These are phyloP conservation scores for Marasmius fiardii DNA, from an alignment of 1,284 basidiomycete species.

Conservation along the genomic window DNA sequence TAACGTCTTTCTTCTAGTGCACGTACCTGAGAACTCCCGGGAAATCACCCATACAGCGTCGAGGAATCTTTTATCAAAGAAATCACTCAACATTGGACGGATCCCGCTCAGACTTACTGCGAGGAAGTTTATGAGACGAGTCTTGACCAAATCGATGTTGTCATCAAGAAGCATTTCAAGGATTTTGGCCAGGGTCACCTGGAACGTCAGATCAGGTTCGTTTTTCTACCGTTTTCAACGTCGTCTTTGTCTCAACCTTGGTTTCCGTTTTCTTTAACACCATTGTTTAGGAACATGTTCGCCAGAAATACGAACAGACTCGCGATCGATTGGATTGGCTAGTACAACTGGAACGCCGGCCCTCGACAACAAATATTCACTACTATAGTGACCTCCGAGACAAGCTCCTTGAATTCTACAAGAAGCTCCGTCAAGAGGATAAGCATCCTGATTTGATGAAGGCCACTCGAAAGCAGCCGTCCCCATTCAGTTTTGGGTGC, in stretches of 20 bases:
- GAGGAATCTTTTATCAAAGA: constrained; percentile 45
- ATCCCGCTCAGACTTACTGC: constrained; percentile 47
- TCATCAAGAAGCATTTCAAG: constrained; percentile 47
- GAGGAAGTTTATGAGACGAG: constrained; percentile 38
- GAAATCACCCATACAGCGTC: constrained; percentile 61
- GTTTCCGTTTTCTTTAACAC: constrained; percentile 40
- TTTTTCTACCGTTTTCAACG: too few relatives aligned
- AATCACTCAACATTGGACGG: constrained; percentile 46
- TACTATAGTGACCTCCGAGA: constrained; percentile 54
- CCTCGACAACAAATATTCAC: constrained; percentile 56
- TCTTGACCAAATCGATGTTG: constrained; percentile 31
- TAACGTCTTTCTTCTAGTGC: constrained; percentile 38
- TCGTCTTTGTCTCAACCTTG: too few relatives aligned
- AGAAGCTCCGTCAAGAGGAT: constrained; percentile 33
- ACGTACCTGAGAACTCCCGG: constrained; percentile 65
- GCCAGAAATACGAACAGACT: constrained; percentile 35
- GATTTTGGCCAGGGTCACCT: constrained; percentile 51
- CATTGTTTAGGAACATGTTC: constrained; percentile 30
- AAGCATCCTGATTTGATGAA: constrained; percentile 25
- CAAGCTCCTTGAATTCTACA: constrained; percentile 54
- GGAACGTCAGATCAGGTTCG: constrained; percentile 54
- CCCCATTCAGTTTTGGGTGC: too few relatives aligned
- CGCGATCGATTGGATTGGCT: constrained; percentile 47
- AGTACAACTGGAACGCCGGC: constrained; percentile 46
- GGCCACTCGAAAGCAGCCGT: constrained; percentile 1